Base-by-base conservation (phyloP, 305 asterid genomes). In the Fraxinus dipetala region DNA sequence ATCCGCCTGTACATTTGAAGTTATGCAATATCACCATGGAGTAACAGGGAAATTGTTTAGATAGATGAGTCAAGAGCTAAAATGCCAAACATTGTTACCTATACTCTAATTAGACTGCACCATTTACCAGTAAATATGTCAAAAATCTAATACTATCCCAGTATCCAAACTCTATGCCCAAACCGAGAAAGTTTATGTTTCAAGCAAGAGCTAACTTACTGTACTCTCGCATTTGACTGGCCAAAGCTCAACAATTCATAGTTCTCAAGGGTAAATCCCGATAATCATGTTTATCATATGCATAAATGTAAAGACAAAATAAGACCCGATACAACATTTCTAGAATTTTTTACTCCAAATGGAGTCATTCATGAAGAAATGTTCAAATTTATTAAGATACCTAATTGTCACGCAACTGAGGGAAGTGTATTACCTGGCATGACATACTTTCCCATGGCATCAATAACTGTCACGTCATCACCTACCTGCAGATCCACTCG, bases 381-480 rank as follows among this genome's bases (percentile, higher is more conserved):
- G 10, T 56, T 18, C 20, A 18, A 6, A n/a, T 56, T 56, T 56
- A n/a, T 78, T 22, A 63, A 81, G 79, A 83, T 16, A 6, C 32
- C 30, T 9, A 67, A 83, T 54, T 65, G 73, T 77, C 61, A 30
- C 75, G 81, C 51, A 74, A 81, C 16, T 48, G 75, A 78, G 30
- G 84, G 77, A 78, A 77, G 86, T 70, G 87, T 18, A 54, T 63
- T 86, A 95, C 99, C 99, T 87, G 99, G 99, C 99, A 95, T 94
- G 90, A 95, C 97, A 86, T 87, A 93, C 89, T 92, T 95, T 81
- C 98, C 98, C n/a, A 91, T 89, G 81, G 98, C 98, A 87, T 95
- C 98, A 65, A 95, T 89, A 83, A 93, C 84, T 84, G 80, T 91
- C 88, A 91, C 93, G 76, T 79, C 94, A 78, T 95, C 99, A 30